Evolutionary conservation across 2,329 filamentous ascomycete species (phyloP).

Genomic region (Pseudocercospora fijiensis): DNA sequence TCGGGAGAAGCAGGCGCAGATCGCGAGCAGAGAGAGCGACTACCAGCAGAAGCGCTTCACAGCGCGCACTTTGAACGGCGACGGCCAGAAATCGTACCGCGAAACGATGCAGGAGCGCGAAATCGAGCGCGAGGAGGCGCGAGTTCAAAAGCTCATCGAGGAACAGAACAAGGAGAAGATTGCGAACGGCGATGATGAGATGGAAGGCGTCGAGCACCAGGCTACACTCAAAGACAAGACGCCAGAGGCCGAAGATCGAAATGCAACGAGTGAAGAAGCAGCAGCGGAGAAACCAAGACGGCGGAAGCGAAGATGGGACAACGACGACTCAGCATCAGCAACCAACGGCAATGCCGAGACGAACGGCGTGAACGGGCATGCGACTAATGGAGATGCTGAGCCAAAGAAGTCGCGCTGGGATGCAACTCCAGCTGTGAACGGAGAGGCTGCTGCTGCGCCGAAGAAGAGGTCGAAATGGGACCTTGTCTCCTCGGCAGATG

Average conservation of each 20-base stretch:
- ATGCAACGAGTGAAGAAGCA: conserved; percentile 7
- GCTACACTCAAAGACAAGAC: conserved; percentile 66
- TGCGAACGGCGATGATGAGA: conserved; percentile 68
- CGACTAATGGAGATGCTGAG: conserved; percentile 31
- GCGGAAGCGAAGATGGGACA: conserved; percentile 95
- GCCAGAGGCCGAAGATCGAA: conserved; percentile 51
- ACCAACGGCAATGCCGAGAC: conserved; percentile 31
- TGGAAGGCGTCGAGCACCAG: conserved; percentile 62
- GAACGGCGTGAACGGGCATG: conserved; percentile 20
- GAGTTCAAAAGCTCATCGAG: conserved; percentile 75
- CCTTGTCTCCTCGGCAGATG: conserved; percentile 68
- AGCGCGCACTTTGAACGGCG: conserved; percentile 74
- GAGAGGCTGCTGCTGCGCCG: conserved; percentile 55
- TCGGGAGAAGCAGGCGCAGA: conserved; percentile 84
- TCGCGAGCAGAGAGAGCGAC: conserved; percentile 89
- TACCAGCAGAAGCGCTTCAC: conserved; percentile 97
- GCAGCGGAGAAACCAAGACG: conserved; percentile 60
- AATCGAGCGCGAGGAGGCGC: conserved; percentile 87
- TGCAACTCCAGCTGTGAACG: conserved; percentile 59
- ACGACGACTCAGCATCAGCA: conserved; percentile 45
- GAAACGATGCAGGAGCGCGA: conserved; percentile 90
- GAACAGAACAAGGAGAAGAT: conserved; percentile 67
- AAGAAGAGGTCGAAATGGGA: conserved; percentile 89
- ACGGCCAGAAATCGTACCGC: conserved; percentile 74
- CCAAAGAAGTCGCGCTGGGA: conserved; percentile 84